phyloP scores from a whole-genome alignment of 1,284 basidiomycete genomes.

The Ceratobasidium sp. region DNA sequence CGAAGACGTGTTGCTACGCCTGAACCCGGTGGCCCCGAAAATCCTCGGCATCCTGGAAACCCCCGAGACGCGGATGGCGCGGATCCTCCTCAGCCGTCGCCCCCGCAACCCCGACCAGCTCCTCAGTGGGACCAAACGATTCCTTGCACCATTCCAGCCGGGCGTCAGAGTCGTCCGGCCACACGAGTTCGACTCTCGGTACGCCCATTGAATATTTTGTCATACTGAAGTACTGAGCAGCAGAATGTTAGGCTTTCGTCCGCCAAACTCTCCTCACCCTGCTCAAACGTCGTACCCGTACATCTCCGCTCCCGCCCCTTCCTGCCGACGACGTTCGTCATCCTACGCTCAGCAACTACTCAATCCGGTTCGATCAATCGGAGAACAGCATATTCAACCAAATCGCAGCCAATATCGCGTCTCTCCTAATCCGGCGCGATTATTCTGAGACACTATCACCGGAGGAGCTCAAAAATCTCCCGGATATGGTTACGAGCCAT shows the following conservation, averaged over 20 bases:
- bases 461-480: not conserved
- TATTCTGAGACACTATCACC: not conserved
- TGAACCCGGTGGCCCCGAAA: no score
- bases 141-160: not conserved
- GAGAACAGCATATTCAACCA: not conserved
- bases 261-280: not conserved
- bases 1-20: no score
- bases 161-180: not conserved
- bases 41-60: no score
- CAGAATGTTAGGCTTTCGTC: no score
- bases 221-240: no score
- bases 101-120: not conserved
- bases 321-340: not conserved
- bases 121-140: not conserved
- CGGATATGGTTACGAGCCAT: not conserved
- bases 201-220: no score
- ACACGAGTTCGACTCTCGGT: not conserved
- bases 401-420: not conserved
- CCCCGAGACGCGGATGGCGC: no score
- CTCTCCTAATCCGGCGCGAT: not conserved
- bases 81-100: not conserved
- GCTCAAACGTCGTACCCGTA: not conserved
- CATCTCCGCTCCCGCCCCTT: not conserved
- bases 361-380: not conserved
- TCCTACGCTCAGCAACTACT: not conserved